Conservation (phyloP, 345 rosid species). For the Raphanus raphanistrum region DNA sequence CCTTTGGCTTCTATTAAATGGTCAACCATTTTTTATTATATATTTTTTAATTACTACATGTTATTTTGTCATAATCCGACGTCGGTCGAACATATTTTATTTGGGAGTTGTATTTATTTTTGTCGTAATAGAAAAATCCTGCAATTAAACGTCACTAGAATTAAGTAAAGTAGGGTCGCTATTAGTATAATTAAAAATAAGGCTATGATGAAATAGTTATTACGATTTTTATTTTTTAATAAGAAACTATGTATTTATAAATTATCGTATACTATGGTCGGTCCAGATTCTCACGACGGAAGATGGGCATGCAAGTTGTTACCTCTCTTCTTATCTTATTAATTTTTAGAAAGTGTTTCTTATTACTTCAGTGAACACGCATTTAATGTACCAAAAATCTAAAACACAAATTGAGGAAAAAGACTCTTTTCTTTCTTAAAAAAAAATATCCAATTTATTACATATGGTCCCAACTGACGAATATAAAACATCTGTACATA, state of each 20-base stretch:
- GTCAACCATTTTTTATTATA: constrained; percentile 37
- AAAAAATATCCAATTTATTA: not conserved
- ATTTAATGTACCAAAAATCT: constrained; percentile 26
- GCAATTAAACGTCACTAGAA: constrained; percentile 26
- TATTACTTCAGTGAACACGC: constrained; percentile 33
- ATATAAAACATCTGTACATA: not conserved
- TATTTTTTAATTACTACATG: not conserved
- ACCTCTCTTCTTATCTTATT: constrained; percentile 27
- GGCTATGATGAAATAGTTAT: constrained; percentile 17
- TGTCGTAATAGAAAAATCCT: constrained; percentile 9
- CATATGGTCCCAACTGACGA: not conserved
- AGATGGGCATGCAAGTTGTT: constrained; percentile 41
- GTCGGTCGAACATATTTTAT: constrained; percentile 41
- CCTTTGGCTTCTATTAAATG: constrained; percentile 17
- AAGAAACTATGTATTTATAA: not conserved
- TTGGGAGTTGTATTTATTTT: not conserved
- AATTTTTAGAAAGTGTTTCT: constrained; percentile 5
- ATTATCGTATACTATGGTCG: constrained; percentile 24
- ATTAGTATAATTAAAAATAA: constrained; percentile 6
- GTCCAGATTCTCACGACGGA: constrained; percentile 38
- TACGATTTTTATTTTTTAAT: not conserved
- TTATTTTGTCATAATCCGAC: constrained; percentile 12
- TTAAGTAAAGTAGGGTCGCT: constrained; percentile 35
- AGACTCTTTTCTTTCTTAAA: not conserved
- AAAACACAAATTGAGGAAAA: not conserved